phyloP scores from a whole-genome alignment of 2,329 filamentous ascomycete genomes.

The Penicillium sp. region DNA sequence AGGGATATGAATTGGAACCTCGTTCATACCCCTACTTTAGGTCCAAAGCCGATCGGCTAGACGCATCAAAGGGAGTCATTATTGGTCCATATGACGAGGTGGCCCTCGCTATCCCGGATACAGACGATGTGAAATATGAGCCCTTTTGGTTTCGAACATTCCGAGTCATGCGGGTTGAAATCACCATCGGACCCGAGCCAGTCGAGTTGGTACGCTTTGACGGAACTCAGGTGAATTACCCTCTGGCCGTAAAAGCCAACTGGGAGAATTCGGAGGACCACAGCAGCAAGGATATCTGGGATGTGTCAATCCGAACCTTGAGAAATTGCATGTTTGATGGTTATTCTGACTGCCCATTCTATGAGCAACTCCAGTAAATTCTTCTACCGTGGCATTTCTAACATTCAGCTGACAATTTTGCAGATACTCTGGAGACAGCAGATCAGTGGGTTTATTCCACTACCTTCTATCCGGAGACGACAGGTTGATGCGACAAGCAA shows the following conservation, averaged over 20 bases:
- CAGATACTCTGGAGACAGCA: constrained; percentile 28
- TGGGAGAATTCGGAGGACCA: constrained; percentile 18
- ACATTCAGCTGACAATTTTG: neutral
- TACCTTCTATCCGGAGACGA: constrained; percentile 37
- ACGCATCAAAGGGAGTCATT: constrained; percentile 32
- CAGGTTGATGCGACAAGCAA: constrained; percentile 33
- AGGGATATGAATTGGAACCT: constrained; percentile 35
- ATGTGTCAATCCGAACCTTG: constrained; percentile 33
- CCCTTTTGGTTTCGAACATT: constrained; percentile 48
- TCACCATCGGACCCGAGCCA: constrained; percentile 23
- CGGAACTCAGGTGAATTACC: constrained; percentile 40
- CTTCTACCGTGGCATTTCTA: neutral
- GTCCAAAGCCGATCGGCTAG: constrained; percentile 38
- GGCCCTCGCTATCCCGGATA: constrained; percentile 22
- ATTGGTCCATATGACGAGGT: constrained; percentile 42
- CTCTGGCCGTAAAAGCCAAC: constrained; percentile 32
- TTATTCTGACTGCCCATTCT: constrained; percentile 39
- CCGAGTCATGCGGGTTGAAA: constrained; percentile 34
- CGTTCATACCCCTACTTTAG: constrained; percentile 43
- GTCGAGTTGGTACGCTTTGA: constrained; percentile 28
- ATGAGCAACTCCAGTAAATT: constrained; percentile 37
- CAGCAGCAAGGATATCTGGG: constrained; percentile 28
- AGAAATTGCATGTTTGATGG: constrained; percentile 40
- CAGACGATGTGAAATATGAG: constrained; percentile 27
- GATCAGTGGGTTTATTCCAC: constrained; percentile 30